Conservation (phyloP, 768 basidiomycete genomes). For the Cystofilobasidium capitatum region DNA sequence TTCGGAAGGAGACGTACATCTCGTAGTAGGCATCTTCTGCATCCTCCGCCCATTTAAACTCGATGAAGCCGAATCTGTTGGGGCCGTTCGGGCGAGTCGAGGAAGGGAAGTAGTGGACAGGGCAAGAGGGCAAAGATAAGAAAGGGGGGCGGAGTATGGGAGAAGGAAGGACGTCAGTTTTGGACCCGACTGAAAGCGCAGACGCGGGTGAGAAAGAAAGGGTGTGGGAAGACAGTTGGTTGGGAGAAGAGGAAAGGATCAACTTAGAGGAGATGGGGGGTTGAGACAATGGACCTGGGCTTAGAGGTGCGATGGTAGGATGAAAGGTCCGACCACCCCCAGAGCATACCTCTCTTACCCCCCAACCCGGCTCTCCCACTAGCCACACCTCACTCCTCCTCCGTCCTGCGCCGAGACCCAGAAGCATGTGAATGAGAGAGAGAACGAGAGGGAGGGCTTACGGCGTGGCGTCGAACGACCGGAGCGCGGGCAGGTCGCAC, state of each 20-base stretch:
- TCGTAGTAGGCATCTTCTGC: slow-evolving; percentile 25
- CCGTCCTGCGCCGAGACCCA: background rate
- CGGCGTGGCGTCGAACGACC: background rate
- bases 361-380: too few species aligned
- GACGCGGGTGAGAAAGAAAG: background rate
- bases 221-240: background rate
- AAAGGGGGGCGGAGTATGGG: background rate
- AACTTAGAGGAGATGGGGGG: background rate
- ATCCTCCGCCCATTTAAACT: slow-evolving; percentile 9
- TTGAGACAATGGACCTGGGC: background rate
- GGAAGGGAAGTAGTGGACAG: background rate
- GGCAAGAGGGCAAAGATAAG: background rate
- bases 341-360: too few species aligned
- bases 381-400: too few species aligned
- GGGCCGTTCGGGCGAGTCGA: background rate
- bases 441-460: slow-evolving; percentile 6
- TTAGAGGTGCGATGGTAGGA: too few species aligned
- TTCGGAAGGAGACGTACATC: too few species aligned
- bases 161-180: background rate
- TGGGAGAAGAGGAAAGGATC: background rate
- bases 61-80: slow-evolving; percentile 17
- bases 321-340: too few species aligned
- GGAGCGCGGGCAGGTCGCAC: slow-evolving; percentile 22
- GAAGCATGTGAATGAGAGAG: background rate
- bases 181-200: background rate